These are phyloP conservation scores for Nakaseomyces sp. DNA, from an alignment of 1,139 yeast genomes.

Conservation along the genomic window DNA sequence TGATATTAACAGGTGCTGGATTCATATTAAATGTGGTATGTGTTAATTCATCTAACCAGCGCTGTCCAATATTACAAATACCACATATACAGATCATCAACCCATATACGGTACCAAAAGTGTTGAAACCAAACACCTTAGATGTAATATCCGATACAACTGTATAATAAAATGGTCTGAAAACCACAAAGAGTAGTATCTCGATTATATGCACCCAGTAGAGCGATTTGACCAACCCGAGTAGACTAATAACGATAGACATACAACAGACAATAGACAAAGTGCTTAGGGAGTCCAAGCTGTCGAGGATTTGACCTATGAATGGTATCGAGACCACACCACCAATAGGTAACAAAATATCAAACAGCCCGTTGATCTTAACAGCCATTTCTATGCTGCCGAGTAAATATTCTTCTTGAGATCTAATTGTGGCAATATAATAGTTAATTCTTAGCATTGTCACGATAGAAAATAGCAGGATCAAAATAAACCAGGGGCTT, in stretches of 20 bases:
- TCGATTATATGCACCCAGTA: slow-evolving; percentile 52
- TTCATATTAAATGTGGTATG: slow-evolving; percentile 59
- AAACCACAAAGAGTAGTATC: slow-evolving; percentile 62
- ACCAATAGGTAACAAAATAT: slow-evolving; percentile 77
- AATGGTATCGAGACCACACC: slow-evolving; percentile 80
- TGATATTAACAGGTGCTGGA: slow-evolving; percentile 66
- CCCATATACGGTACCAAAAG: slow-evolving; percentile 91
- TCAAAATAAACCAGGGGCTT: slow-evolving; percentile 70
- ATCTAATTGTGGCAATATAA: slow-evolving; percentile 77
- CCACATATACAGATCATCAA: slow-evolving; percentile 77
- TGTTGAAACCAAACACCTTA: slow-evolving; percentile 85
- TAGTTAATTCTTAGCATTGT: slow-evolving; percentile 88
- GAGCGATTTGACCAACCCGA: slow-evolving; percentile 51
- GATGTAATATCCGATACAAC: slow-evolving; percentile 87
- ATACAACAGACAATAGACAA: slow-evolving; percentile 44
- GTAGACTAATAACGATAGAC: slow-evolving; percentile 55
- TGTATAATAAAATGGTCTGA: slow-evolving; percentile 87
- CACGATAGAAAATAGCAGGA: slow-evolving; percentile 69
- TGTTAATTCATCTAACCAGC: slow-evolving; percentile 58
- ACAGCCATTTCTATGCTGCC: slow-evolving; percentile 47
- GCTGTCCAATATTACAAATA: slow-evolving; percentile 61
- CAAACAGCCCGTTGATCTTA: slow-evolving; percentile 63
- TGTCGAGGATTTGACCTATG: slow-evolving; percentile 74
- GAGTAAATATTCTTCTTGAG: slow-evolving; percentile 68
- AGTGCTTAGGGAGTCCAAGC: slow-evolving; percentile 53